A percentile compares a stretch with the other conserved stretches of the same genome.
These are phyloP conservation scores for Cladosporium sp. DNA, from an alignment of 2,329 filamentous ascomycete genomes.

Conservation along the genomic window DNA sequence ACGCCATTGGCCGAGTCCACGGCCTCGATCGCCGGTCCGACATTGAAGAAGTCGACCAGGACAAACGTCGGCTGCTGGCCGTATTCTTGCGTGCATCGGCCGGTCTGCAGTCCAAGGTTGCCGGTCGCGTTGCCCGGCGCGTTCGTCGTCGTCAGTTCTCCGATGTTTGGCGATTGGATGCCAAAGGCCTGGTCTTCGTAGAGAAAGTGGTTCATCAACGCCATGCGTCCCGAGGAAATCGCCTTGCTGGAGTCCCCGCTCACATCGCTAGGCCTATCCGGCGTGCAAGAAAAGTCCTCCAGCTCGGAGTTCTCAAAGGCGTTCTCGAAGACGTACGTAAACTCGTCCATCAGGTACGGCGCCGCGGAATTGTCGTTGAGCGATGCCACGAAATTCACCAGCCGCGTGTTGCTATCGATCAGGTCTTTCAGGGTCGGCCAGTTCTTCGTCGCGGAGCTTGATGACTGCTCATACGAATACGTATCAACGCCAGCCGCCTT, in stretches of 20 bases:
- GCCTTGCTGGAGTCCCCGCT: conserved; percentile 21
- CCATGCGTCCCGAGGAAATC: conserved; percentile 35
- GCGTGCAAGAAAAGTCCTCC: conserved; percentile 38
- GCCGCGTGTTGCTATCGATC: conserved; percentile 37
- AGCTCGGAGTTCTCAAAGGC: conserved; percentile 30
- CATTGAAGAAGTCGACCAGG: conserved; percentile 43
- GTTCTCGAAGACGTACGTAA: conserved; percentile 43
- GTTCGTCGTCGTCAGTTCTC: conserved; percentile 39
- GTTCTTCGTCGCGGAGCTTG: conserved; percentile 28
- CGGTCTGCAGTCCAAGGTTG: conserved; percentile 41
- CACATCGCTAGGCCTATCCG: conserved; percentile 40
- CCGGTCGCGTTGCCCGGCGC: conserved; percentile 36
- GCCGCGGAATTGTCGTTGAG: conserved; percentile 37
- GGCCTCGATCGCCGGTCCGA: conserved; percentile 52
- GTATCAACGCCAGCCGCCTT: conserved; percentile 48
- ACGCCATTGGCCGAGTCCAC: conserved; percentile 64
- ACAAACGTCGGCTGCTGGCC: conserved; percentile 39
- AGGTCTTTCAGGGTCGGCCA: conserved; percentile 42
- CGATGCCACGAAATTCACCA: conserved; percentile 36
- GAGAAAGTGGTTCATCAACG: conserved; percentile 47
- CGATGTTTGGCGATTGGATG: conserved; percentile 37
- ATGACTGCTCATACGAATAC: conserved; percentile 35
- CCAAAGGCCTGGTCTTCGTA: conserved; percentile 32
- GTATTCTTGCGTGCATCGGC: conserved; percentile 36
- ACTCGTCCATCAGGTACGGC: conserved; percentile 35